Evolutionary conservation across 352 stramenopile species (phyloP).

Genomic region (Phytophthora ohioensis): DNA sequence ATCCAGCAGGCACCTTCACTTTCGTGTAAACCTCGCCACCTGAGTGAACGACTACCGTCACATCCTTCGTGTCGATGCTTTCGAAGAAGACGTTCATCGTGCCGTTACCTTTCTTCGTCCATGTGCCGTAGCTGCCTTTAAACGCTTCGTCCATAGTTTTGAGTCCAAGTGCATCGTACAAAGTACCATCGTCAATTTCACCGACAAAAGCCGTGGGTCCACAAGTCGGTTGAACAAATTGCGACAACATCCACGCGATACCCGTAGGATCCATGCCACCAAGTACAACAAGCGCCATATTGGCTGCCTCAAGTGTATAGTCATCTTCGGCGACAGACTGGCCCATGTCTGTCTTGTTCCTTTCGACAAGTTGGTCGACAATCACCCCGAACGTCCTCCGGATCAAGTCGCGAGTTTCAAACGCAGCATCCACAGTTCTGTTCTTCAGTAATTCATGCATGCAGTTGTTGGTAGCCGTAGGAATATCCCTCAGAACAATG

Average conservation of each 20-base stretch:
- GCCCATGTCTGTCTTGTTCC: conserved; percentile 25
- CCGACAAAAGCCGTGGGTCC: conserved; percentile 36
- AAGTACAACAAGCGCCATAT: conserved; percentile 46
- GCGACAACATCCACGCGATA: conserved; percentile 45
- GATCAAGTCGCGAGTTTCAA: conserved; percentile 41
- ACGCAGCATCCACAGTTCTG: conserved; percentile 31
- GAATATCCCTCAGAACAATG: conserved; percentile 38
- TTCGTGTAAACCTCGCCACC: conserved; percentile 31
- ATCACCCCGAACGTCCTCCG: conserved; percentile 39
- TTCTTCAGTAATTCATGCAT: conserved; percentile 34
- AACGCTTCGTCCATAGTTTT: conserved; percentile 43
- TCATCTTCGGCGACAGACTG: conserved; percentile 27
- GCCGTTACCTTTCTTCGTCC: conserved; percentile 45
- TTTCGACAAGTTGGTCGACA: conserved; percentile 39
- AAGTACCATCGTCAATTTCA: conserved; percentile 46
- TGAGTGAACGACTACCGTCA: conserved; percentile 42
- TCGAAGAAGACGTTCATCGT: conserved; percentile 38
- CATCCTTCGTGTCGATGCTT: conserved; percentile 34
- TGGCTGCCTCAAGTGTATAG: conserved; percentile 41
- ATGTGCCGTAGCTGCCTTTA: conserved; percentile 43
- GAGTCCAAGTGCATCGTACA: conserved; percentile 42
- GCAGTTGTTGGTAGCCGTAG: conserved; percentile 43
- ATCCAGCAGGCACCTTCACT: conserved; percentile 23
- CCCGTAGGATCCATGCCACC: conserved; percentile 49
- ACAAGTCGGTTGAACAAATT: conserved; percentile 54